Conservation (phyloP, 1,284 basidiomycete genomes). For the Trametes polyzona region DNA sequence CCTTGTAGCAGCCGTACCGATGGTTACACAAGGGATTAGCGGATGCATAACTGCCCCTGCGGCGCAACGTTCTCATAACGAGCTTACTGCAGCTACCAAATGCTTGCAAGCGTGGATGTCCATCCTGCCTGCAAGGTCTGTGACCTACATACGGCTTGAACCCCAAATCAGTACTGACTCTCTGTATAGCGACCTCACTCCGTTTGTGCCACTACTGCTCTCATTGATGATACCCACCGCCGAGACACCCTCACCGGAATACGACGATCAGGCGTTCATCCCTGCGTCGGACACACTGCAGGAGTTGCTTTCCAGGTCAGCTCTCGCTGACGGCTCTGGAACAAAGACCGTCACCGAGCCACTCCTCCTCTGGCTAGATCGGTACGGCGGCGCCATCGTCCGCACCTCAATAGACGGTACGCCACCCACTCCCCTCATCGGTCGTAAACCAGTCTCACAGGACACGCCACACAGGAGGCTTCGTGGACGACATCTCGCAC, state of each 20-base stretch:
- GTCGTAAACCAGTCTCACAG: neutral
- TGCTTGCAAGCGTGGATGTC: slow-evolving; percentile 85
- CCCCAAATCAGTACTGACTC: no score
- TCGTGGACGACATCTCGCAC: slow-evolving; percentile 59
- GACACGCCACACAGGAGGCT: slow-evolving; percentile 37
- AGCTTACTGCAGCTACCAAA: slow-evolving; percentile 72
- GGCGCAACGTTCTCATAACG: slow-evolving; percentile 40
- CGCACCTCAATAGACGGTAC: slow-evolving; percentile 48
- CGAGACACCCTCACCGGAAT: slow-evolving; percentile 33
- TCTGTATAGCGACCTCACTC: slow-evolving; percentile 64
- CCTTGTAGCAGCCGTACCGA: slow-evolving; percentile 63
- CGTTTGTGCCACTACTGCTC: slow-evolving; percentile 65
- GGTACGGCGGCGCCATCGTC: slow-evolving; percentile 58
- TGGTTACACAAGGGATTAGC: slow-evolving; percentile 72
- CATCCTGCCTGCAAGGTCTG: slow-evolving; percentile 69
- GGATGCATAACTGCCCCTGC: slow-evolving; percentile 46
- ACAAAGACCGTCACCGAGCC: slow-evolving; percentile 80
- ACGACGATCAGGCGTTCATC: slow-evolving; percentile 58
- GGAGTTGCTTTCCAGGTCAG: slow-evolving; percentile 76
- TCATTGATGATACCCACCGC: slow-evolving; percentile 56
- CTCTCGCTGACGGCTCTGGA: slow-evolving; percentile 74
- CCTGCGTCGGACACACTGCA: slow-evolving; percentile 74
- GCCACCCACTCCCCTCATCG: slow-evolving; percentile 19
- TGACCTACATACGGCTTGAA: slow-evolving; percentile 9
- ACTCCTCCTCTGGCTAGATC: slow-evolving; percentile 73